Conservation (phyloP, 768 basidiomycete species). For the Russula olivacea region DNA sequence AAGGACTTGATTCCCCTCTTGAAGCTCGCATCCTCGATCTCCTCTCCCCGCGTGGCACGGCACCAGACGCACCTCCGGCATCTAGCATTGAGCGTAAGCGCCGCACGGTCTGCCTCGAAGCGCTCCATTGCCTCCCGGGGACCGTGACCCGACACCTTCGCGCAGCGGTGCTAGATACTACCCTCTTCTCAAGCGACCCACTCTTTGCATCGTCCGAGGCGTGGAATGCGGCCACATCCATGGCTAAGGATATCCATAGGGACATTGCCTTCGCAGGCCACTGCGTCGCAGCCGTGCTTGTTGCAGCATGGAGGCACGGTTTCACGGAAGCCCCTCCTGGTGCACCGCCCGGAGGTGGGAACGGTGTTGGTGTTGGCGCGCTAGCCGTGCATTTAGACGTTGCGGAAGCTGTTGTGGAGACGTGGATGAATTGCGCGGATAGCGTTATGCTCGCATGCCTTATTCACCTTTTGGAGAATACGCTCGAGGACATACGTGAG, state of each 20-base stretch:
- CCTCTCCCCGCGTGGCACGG: slow-evolving; percentile 8
- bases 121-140: slow-evolving; percentile 14
- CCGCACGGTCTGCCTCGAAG: slow-evolving; percentile 7
- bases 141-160: slow-evolving; percentile 6
- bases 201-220: slow-evolving; percentile 13
- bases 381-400: slow-evolving; percentile 2
- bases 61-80: background rate
- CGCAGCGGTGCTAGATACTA: background rate
- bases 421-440: background rate
- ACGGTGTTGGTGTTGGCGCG: background rate
- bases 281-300: slow-evolving; percentile 10
- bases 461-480: slow-evolving; percentile 4
- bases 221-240: slow-evolving; percentile 1
- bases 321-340: background rate
- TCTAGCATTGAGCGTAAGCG: slow-evolving; percentile 2
- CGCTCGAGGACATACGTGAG: slow-evolving; percentile 1
- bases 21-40: slow-evolving; percentile 20
- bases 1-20: slow-evolving; percentile 11
- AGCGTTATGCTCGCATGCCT: slow-evolving; percentile 11
- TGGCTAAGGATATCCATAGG: slow-evolving; percentile 1
- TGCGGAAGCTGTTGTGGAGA: background rate
- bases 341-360: background rate
- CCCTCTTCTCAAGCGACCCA: slow-evolving; percentile 6
- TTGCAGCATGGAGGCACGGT: slow-evolving; percentile 1
- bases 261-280: slow-evolving; percentile 14